Evolutionary conservation across 1,139 yeast species (phyloP), one percentile per base, ranked within the genome.

Genomic region (Yamadazyma diddensiae): DNA sequence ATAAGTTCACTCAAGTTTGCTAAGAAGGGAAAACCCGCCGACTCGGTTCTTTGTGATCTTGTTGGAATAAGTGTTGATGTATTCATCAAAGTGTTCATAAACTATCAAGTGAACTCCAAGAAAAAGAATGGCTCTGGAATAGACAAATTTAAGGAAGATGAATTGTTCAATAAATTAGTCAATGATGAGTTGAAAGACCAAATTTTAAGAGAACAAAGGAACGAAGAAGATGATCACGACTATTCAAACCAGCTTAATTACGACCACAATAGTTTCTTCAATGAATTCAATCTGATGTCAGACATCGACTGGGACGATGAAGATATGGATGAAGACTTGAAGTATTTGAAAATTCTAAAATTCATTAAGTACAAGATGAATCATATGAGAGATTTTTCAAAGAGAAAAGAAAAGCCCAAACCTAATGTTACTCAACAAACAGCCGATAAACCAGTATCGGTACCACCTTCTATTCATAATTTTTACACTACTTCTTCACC

Each of bases 251-350:
- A 53, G 7, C 26, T 34, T 20, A 46, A 45, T 10, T 35, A 32
- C 16, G 43, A 39, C 13, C 30, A 25, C 13, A 27, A 30, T 5
- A 34, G 36, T 3, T 36, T 33, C 22, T 43, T 41, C 21, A 29
- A 33, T 19, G 44, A 35, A n/a, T 45, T 45, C 36, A 37, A 37
- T 28, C 37, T 31, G 15, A 29, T 42, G 23, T 38, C 43, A 25
- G 64, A 54, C 14, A 66, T 68, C 11, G 75, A 69, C 45, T 69
- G 75, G 75, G 76, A 70, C 38, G 73, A 69, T 42, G 74, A 69
- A 42, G 65, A 66, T 21, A 57, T 69, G 68, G 73, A 68, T 44
- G 76, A 70, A 44, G 74, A 69, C 44, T 58, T 68, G 50, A 70
- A 70, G 42, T 68, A 64, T 36, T 51, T 69, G 41, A 67, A 66